Base-by-base conservation (phyloP, 2,329 filamentous ascomycete genomes). In the Whalleya microplaca region DNA sequence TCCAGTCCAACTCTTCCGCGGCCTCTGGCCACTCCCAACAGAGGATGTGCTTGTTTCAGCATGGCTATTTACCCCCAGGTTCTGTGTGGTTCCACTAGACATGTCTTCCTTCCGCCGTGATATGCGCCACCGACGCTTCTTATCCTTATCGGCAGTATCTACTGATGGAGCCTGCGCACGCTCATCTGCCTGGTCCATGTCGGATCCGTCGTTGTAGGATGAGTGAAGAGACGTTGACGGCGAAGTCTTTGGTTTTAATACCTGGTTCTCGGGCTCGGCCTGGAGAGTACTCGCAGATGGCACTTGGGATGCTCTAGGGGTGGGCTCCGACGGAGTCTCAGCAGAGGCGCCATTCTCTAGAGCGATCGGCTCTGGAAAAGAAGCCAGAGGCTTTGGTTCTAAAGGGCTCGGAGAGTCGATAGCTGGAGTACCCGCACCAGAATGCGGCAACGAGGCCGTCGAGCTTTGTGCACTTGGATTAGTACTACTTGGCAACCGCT, bases 381-480 rank as follows among this genome's bases (percentile, higher is more conserved):
- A 3, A 16, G 32, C 10, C 48, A 49, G 21, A 12, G 52, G 14
- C 21, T 56, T 62, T 21, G 58, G 65, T 20, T 84, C 81, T 58
- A 82, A 65, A 0, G 80, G 80, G 56, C 84, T 81, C 1, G 72
- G 51, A 3, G 69, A 58, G 61, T 85, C 83, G 20, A 70, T 58
- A 32, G 68, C 72, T 2, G 83, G 82, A 5, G 82, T 83, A 1
- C 73, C 72, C 9, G 75, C 69, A 43, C 75, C 72, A 12, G 78
- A 79, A 41, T 79, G 74, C 5, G 77, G 72, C 16, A 96, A 78
- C 7, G 93, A 97, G 16, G 90, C 85, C 6, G 85, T 89, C 16
- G 95, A 98, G 69, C 93, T 97, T 62, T 96, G 92, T 0, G 94
- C 93, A 70, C 94, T 97, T 19, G 88, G 88, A 65, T 92, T 93